Conservation (phyloP, 805 yeast genomes). For the Yarrowia keelungensis region DNA sequence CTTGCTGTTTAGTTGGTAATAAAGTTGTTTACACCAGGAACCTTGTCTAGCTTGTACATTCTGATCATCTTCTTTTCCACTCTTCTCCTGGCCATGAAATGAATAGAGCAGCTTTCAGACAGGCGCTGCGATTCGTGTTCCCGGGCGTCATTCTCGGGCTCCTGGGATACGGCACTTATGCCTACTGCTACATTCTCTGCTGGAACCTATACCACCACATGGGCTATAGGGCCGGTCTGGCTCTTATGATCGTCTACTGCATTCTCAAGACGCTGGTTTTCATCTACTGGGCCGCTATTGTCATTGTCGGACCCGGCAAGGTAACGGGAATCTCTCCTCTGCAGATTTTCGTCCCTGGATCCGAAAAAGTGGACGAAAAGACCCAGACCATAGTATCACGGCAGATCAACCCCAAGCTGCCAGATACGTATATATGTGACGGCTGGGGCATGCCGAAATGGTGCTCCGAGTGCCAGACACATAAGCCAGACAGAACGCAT, state of each 20-base stretch:
- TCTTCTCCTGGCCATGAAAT: slow-evolving; percentile 27
- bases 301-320: slow-evolving; percentile 66
- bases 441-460: slow-evolving; percentile 75
- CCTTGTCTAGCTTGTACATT: slow-evolving; percentile 8
- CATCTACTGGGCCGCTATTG: slow-evolving; percentile 56
- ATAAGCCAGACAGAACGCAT: slow-evolving; percentile 72
- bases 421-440: slow-evolving; percentile 71
- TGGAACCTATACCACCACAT: slow-evolving; percentile 50
- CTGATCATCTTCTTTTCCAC: not conserved
- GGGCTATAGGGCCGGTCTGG: slow-evolving; percentile 51
- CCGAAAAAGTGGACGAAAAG: slow-evolving; percentile 23
- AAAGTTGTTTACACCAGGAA: slow-evolving; percentile 22
- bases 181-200: slow-evolving; percentile 55
- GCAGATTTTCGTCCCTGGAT: slow-evolving; percentile 14
- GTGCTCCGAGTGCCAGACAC: slow-evolving; percentile 70
- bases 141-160: slow-evolving; percentile 44
- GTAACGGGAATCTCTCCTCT: slow-evolving; percentile 44
- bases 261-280: slow-evolving; percentile 47
- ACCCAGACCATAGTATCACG: slow-evolving; percentile 41
- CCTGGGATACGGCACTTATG: slow-evolving; percentile 56
- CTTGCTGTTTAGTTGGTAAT: slow-evolving; percentile 7
- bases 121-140: slow-evolving; percentile 19
- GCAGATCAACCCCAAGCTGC: slow-evolving; percentile 50
- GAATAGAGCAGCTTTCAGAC: slow-evolving; percentile 25
- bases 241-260: slow-evolving; percentile 50